phyloP scores from a whole-genome alignment of 208 protist genomes.

The Crithidia fasciculata region DNA sequence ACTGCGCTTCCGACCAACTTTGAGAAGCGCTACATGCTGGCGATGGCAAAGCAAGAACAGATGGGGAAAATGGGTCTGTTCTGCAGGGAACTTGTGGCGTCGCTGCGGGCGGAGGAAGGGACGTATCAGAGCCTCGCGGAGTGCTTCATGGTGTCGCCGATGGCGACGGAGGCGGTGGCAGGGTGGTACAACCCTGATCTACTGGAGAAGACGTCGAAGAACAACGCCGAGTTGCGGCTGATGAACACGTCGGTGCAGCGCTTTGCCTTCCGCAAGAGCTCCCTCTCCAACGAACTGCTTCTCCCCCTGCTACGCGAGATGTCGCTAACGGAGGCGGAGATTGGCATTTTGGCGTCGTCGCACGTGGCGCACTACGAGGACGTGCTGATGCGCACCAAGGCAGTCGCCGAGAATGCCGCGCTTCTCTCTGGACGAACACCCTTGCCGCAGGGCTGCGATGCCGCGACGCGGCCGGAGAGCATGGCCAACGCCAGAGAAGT shows the following conservation, averaged over 20 bases:
- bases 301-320: slow-evolving; percentile 22
- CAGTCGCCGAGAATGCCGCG: slow-evolving; percentile 19
- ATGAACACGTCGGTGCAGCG: slow-evolving; percentile 18
- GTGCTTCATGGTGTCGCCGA: slow-evolving; percentile 2
- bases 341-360: slow-evolving; percentile 20
- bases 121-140: slow-evolving; percentile 29
- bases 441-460: slow-evolving; percentile 23
- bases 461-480: slow-evolving; percentile 20
- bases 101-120: slow-evolving; percentile 11
- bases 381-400: slow-evolving; percentile 26
- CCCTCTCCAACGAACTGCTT: slow-evolving; percentile 18
- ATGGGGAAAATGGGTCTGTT: slow-evolving; percentile 29
- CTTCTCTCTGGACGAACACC: slow-evolving; percentile 16
- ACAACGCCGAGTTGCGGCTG: slow-evolving; percentile 11
- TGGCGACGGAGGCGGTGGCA: slow-evolving; percentile 4
- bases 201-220: slow-evolving; percentile 7
- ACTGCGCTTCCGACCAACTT: slow-evolving; percentile 12
- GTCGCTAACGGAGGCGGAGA: slow-evolving; percentile 12
- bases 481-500: slow-evolving; percentile 21
- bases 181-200: slow-evolving; percentile 21
- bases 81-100: slow-evolving; percentile 20
- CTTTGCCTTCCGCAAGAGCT: slow-evolving; percentile 24
- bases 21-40: slow-evolving; percentile 35
- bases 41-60: slow-evolving; percentile 26
- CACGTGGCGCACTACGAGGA: slow-evolving; percentile 30